phyloP scores from a whole-genome alignment of 257 asterid genomes.

The Agastache rugosa region DNA sequence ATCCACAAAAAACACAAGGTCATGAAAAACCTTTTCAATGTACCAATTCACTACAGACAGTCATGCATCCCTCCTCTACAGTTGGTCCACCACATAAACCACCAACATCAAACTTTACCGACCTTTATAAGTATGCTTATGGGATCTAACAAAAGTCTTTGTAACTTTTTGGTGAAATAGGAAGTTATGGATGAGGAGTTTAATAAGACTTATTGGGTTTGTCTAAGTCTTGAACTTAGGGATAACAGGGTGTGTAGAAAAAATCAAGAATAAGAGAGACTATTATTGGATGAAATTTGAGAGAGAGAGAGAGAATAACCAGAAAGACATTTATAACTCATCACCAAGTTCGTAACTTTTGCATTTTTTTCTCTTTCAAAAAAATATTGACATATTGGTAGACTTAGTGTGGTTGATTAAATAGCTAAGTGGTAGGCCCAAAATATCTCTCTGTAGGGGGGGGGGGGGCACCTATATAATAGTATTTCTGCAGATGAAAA shows the following conservation, averaged over 20 bases:
- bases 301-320: not conserved
- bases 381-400: not conserved
- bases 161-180: not conserved
- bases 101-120: not conserved
- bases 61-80: not conserved
- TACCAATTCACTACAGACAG: not conserved
- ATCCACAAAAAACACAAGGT: not conserved
- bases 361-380: not conserved
- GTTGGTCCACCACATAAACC: not conserved
- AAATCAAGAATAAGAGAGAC: not conserved
- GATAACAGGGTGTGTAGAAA: not conserved
- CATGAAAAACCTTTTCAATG: not conserved
- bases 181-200: not conserved
- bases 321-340: not conserved
- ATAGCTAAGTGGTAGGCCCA: slow-evolving; percentile 8
- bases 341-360: not conserved
- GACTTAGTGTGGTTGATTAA: not conserved
- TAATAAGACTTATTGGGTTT: not conserved
- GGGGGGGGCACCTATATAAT: not conserved
- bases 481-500: not conserved
- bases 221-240: not conserved
- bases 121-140: not conserved
- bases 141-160: not conserved
- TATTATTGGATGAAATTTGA: not conserved
- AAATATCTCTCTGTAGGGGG: not conserved